These are phyloP conservation scores for Akanthomyces dipterigenus DNA, from an alignment of 2,329 filamentous ascomycete genomes.

Conservation along the genomic window DNA sequence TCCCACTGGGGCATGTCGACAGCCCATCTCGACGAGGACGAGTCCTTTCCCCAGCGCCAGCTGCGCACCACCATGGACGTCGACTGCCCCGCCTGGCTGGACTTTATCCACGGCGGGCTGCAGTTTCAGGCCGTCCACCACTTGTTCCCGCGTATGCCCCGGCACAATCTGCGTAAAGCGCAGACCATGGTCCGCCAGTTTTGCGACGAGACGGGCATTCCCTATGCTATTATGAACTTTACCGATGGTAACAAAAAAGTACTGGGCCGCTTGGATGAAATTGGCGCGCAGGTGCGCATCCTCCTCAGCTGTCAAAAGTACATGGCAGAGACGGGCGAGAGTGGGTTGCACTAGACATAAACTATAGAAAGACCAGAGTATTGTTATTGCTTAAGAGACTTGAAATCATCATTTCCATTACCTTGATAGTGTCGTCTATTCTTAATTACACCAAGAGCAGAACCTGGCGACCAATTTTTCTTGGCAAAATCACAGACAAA, in stretches of 20 bases:
- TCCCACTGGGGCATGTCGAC: conserved; percentile 69
- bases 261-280: conserved; percentile 43
- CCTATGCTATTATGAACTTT: conserved; percentile 56
- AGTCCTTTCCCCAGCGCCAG: conserved; percentile 64
- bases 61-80: conserved; percentile 69
- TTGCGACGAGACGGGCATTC: conserved; percentile 56
- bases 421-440: neutral
- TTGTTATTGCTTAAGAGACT: neutral
- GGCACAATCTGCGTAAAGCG: conserved; percentile 58
- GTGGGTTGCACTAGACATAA: conserved; percentile 27
- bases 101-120: conserved; percentile 65
- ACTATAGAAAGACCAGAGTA: neutral
- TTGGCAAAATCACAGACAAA: too few relatives aligned
- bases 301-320: conserved; percentile 50
- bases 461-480: neutral
- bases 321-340: conserved; percentile 42
- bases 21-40: conserved; percentile 53
- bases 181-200: conserved; percentile 57
- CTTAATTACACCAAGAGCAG: neutral
- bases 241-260: conserved; percentile 54
- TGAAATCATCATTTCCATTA: neutral
- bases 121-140: conserved; percentile 70
- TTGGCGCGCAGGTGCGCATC: conserved; percentile 54
- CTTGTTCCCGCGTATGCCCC: conserved; percentile 59
- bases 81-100: conserved; percentile 64